phyloP scores from a whole-genome alignment of 345 rosid genomes.

The Turnera subulata region DNA sequence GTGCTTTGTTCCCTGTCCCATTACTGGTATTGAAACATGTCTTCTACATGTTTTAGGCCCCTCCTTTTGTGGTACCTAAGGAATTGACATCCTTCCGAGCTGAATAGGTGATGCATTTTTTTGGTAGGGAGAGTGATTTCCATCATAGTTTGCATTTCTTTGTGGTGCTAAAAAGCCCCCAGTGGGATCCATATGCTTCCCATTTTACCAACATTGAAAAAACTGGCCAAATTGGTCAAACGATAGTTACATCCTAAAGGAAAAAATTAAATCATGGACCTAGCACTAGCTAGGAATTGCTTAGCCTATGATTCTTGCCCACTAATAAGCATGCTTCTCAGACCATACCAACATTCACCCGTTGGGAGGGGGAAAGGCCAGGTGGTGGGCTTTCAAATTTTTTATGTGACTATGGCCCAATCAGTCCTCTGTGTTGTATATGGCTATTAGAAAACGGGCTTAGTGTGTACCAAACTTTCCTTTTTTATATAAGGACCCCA shows the following conservation, averaged over 20 bases:
- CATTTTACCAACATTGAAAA: not conserved
- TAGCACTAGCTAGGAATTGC: no score
- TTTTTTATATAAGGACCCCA: no score
- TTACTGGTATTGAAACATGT: slow-evolving; percentile 16
- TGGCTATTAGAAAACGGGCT: no score
- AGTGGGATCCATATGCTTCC: not conserved
- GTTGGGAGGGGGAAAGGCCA: no score
- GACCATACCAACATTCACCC: no score
- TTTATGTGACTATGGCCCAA: no score
- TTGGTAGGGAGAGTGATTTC: not conserved
- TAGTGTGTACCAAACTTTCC: no score
- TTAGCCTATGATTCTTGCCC: no score
- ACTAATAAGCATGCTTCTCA: no score
- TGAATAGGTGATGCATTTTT: no score
- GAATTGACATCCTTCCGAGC: not conserved
- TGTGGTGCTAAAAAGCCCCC: slow-evolving; percentile 10
- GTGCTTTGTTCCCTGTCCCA: not conserved
- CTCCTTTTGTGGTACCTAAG: not conserved
- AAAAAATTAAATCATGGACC: slow-evolving; percentile 8
- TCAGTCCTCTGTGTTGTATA: no score
- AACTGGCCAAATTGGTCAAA: not conserved
- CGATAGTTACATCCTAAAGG: not conserved
- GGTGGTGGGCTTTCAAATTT: no score
- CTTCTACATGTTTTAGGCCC: slow-evolving; percentile 18
- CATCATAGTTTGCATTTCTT: not conserved